These are phyloP conservation scores for Echeveria elegans DNA, from an alignment of 164 flowering plant species.

Conservation along the genomic window DNA sequence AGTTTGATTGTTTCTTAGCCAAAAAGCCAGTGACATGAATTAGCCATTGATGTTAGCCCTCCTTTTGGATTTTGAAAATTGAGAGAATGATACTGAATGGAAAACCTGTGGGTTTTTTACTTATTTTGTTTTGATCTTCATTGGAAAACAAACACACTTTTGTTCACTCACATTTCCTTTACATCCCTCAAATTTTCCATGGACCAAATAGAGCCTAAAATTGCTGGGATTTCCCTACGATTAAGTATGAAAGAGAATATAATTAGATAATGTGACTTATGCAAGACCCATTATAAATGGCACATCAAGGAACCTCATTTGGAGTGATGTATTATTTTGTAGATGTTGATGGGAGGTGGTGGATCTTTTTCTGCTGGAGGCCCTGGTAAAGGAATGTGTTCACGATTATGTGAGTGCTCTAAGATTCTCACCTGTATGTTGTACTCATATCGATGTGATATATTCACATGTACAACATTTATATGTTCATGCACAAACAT, in stretches of 20 bases:
- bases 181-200: background rate
- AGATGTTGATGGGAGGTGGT: conserved; percentile 99
- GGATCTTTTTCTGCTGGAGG: conserved; percentile 97
- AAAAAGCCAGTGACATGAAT: background rate
- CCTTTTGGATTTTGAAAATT: background rate
- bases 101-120: background rate
- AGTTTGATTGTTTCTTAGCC: background rate
- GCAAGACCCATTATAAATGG: background rate
- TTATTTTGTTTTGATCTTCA: background rate
- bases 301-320: background rate
- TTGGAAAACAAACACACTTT: background rate
- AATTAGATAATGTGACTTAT: background rate
- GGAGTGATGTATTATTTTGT: conserved; percentile 1
- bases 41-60: background rate
- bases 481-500: background rate
- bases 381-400: conserved; percentile 97
- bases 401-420: conserved; percentile 68
- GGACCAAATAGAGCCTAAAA: background rate
- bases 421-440: background rate
- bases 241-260: background rate
- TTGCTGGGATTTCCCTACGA: background rate
- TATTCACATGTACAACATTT: background rate
- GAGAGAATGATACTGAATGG: background rate
- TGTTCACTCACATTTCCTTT: background rate
- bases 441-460: background rate